Evolutionary conservation across 108 stramenopile species (phyloP), one percentile per base, ranked within the genome.

Genomic region (Conticribra weissflogii): DNA sequence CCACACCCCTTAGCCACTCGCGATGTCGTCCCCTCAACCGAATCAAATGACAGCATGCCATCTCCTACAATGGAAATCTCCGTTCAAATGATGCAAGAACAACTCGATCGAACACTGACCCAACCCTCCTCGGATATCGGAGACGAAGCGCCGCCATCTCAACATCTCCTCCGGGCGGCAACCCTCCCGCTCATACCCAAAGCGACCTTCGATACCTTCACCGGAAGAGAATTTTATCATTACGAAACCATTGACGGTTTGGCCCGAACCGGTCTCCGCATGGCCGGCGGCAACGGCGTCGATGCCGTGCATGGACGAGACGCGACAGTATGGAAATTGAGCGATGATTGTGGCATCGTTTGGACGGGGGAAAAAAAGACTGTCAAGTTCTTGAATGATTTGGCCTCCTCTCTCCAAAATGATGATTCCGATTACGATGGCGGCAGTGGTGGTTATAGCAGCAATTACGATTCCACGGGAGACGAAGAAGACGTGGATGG

Each of bases 181-280:
- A 80, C 74, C 3, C 67, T 71, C 21, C 93, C 90, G 9, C 63
- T 94, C 15, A 76, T 94, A 24, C 83, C 88, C 52, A 71, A 68
- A 65, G 51, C 63, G n/a, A 8, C 56, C n/a, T 88, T 78, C 83
- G 72, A 79, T 22, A 31, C 41, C 19, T 59, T 89, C 28, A 86
- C 85, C 8, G 90, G 93, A 9, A 52, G 69, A 23, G 93, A 94
- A 60, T 90, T 90, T 54, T 79, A 66, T 44, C 66, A 84, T 51
- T 79, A 76, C 7, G 76, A 84, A 22, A 34, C 65, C 3, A 63
- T 88, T 24, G 82, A 88, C 32, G 47, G 45, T 9, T 62, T 94
- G 55, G 71, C 79, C 12, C 23, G 31, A n/a, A 83, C 83, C 9
- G 93, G 88, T 7, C 53, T 89, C 34, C 14, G 68, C 30, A 65